These are phyloP conservation scores for Lagerstroemia fauriei DNA, from an alignment of 441 rosid species.

Conservation along the genomic window DNA sequence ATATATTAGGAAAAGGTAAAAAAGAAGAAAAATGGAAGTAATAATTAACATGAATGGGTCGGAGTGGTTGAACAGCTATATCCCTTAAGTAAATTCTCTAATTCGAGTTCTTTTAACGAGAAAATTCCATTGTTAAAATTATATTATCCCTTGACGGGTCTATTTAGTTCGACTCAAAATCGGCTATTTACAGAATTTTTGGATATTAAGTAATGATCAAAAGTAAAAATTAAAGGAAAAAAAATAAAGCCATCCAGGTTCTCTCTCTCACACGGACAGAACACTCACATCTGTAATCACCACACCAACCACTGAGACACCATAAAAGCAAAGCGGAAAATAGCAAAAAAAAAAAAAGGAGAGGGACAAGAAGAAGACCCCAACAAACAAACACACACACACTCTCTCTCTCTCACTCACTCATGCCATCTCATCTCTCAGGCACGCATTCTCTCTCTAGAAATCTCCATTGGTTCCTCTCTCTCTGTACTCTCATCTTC, in stretches of 20 bases:
- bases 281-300: slow-evolving; percentile 16
- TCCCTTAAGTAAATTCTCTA: no score
- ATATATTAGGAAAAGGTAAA: no score
- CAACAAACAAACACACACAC: neutral
- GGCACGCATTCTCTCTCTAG: neutral
- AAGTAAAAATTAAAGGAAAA: neutral
- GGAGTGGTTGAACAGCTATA: no score
- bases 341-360: neutral
- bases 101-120: no score
- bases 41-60: no score
- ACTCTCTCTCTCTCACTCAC: slow-evolving; percentile 16
- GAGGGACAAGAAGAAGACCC: neutral
- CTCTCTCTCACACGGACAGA: neutral
- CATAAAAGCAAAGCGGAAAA: neutral
- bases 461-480: neutral
- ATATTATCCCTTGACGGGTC: no score
- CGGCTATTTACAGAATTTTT: no score
- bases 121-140: no score
- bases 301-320: slow-evolving; percentile 9
- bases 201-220: neutral
- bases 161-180: no score
- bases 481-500: neutral
- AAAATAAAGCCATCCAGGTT: neutral
- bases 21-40: no score
- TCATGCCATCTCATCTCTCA: neutral